These are phyloP conservation scores for Hypoxylon sp. DNA, from an alignment of 2,329 filamentous ascomycete species.

Conservation along the genomic window DNA sequence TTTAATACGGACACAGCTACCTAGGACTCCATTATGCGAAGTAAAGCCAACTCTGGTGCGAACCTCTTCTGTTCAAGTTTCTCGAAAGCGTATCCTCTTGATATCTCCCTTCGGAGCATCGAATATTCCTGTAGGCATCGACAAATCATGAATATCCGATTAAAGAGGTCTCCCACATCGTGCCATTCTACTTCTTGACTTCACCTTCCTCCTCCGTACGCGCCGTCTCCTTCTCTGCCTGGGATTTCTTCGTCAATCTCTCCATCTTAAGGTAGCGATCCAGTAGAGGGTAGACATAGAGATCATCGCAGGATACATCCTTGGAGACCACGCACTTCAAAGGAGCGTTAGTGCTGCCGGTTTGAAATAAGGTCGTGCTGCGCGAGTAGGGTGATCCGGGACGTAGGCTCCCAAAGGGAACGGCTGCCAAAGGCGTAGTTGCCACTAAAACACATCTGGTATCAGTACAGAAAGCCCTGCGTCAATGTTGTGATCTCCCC, in stretches of 20 bases:
- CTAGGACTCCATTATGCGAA: too few relatives aligned
- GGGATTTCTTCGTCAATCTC: not conserved
- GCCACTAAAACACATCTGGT: not conserved
- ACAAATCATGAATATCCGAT: not conserved
- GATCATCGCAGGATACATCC: not conserved
- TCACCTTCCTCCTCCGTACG: not conserved
- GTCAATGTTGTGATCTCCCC: not conserved
- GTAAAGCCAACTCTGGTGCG: too few relatives aligned
- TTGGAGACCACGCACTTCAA: not conserved
- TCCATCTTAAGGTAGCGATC: not conserved
- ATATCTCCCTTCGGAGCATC: not conserved
- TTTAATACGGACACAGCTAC: too few relatives aligned
- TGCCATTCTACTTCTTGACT: not conserved
- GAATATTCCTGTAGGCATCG: not conserved
- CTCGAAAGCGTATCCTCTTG: not conserved
- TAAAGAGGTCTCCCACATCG: not conserved
- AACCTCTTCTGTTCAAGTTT: too few relatives aligned
- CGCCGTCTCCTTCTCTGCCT: not conserved
- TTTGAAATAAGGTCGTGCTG: not conserved
- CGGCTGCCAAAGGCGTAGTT: not conserved
- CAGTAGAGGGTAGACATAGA: not conserved
- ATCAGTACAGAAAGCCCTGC: not conserved
- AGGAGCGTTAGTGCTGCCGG: not conserved
- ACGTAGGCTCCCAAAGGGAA: not conserved
- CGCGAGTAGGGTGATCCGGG: not conserved